Conservation (phyloP, 345 rosid species). For the Trapa incisa region DNA sequence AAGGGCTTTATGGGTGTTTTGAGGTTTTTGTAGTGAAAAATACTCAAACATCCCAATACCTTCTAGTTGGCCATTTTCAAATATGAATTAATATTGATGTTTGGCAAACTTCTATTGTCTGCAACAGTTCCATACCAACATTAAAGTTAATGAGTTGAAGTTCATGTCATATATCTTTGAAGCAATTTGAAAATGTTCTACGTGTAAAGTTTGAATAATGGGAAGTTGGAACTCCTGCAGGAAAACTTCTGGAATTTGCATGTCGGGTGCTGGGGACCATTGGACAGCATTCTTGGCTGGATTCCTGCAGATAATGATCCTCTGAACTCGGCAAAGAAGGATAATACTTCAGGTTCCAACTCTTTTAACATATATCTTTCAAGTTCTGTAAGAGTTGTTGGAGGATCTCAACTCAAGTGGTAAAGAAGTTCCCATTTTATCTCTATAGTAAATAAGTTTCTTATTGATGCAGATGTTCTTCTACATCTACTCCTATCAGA, state of each 20-base stretch:
- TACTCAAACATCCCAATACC: too few relatives aligned
- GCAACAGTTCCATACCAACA: background rate
- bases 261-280: conserved; percentile 28
- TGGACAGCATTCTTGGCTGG: conserved; percentile 22
- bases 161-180: background rate
- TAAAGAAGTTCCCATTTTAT: background rate
- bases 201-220: background rate
- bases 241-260: conserved; percentile 37
- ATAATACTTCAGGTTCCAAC: conserved; percentile 3
- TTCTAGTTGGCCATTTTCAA: background rate
- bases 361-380: background rate
- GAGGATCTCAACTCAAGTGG: too few relatives aligned
- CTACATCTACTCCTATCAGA: background rate
- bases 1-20: too few relatives aligned
- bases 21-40: too few relatives aligned
- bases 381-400: too few relatives aligned
- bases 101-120: background rate
- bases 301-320: conserved; percentile 14
- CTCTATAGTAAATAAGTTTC: background rate
- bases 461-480: background rate
- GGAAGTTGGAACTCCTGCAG: conserved; percentile 14
- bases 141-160: background rate
- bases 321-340: background rate
- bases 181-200: background rate
- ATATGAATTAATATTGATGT: background rate